Base-by-base conservation (phyloP, 768 basidiomycete species). In the Amanita fuliginea region DNA sequence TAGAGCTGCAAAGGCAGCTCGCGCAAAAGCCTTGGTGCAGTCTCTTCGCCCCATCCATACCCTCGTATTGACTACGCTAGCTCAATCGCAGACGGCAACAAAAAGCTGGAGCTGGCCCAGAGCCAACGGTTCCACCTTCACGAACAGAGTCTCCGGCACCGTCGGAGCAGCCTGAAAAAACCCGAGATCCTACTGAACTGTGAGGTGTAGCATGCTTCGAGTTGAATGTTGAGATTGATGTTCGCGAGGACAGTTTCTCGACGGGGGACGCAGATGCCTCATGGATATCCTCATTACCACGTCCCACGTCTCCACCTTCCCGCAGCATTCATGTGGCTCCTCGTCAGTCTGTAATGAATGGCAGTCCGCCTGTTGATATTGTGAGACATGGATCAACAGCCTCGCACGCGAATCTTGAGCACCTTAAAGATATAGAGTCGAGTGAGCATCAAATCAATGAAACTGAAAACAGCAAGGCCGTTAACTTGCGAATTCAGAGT, bases 71-170 rank as follows among this genome's bases (percentile, higher is more conserved):
- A 55, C 42, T 43, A 28, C 16, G 42, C 41, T 64, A 90, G 86
- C 74, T 90, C 62, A 87, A 89, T 73, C 87, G 86, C 65, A 76
- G 83, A 52, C 85, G 84, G 55, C 81, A 81, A 57, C 78, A 84
- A 68, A 87, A 86, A 63, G 70, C 71, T 35, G 70, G 68, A 42
- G 77, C 60, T 42, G 48, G 60, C 54, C 52, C 60, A 37, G 65
- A 49, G 65, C 48, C 62, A 64, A 28, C 60, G 34, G 41, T 64
- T 64, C 35, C 67, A 54, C 68, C 77, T 52, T 77, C 81, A 19
- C 78, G 78, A n/a, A 68, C 69, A 32, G 11, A 34, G 30, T 46
- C 41, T 10, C 40, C 47, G 2, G 39, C 37, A 22, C 40, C 47
- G 9, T 10, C 37, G n/a, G 47, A 49, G 13, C 47, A 41, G 6